These are phyloP conservation scores for Fraxinus sp. DNA, from an alignment of 305 asterid species.

Conservation along the genomic window DNA sequence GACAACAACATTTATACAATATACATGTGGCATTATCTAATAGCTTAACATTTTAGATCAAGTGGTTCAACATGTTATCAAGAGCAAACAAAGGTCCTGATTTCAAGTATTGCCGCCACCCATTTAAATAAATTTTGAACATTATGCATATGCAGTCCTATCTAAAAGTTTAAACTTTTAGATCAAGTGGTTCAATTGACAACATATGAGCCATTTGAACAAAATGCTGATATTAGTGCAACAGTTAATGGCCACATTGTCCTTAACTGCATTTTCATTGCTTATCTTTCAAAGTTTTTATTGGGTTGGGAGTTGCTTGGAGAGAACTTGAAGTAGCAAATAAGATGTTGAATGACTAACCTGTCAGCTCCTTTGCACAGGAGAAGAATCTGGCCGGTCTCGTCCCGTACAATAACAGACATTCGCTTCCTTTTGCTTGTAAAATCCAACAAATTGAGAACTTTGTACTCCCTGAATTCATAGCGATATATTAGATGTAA, in stretches of 20 bases:
- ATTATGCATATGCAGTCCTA: not conserved
- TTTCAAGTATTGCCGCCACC: not conserved
- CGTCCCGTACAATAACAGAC: slow-evolving; percentile 74
- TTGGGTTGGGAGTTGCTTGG: not conserved
- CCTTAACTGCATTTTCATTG: not conserved
- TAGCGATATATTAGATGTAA: slow-evolving; percentile 22
- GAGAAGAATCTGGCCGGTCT: slow-evolving; percentile 64
- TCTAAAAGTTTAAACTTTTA: not conserved
- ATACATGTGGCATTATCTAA: not conserved
- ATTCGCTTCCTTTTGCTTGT: slow-evolving; percentile 90
- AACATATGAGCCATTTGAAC: not conserved
- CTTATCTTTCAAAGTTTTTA: not conserved
- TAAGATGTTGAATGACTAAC: slow-evolving; percentile 32
- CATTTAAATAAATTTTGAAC: not conserved
- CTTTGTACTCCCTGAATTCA: slow-evolving; percentile 65
- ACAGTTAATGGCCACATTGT: not conserved
- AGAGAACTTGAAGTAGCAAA: slow-evolving; percentile 15
- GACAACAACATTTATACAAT: not conserved
- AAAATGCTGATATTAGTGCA: not conserved
- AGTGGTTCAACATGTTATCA: not conserved
- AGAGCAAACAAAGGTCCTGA: not conserved
- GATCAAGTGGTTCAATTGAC: not conserved
- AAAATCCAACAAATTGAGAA: slow-evolving; percentile 79
- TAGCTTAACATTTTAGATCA: not conserved
- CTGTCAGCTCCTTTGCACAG: slow-evolving; percentile 93